phyloP scores from a whole-genome alignment of 1,139 yeast genomes.

The Pneumocystis murina region DNA sequence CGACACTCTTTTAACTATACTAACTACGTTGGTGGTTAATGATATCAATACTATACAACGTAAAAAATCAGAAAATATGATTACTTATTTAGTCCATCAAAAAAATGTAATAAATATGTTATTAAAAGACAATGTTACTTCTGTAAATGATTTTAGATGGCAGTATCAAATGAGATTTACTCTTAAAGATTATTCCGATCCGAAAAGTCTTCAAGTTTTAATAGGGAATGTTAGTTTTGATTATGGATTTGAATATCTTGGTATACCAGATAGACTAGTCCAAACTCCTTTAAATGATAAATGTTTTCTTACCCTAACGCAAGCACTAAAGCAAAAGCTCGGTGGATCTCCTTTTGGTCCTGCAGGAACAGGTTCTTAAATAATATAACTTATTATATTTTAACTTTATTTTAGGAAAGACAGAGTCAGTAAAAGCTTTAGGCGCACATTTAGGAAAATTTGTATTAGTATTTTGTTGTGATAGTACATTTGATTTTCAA shows the following conservation, averaged over 20 bases:
- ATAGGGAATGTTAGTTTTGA: conserved; percentile 40
- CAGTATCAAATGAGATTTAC: conserved; percentile 32
- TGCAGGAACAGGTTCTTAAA: conserved; percentile 75
- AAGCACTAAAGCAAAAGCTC: conserved; percentile 52
- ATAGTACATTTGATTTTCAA: conserved; percentile 70
- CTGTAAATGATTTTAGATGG: conserved; percentile 32
- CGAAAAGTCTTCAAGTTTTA: conserved; percentile 33
- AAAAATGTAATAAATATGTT: conserved; percentile 30
- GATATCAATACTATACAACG: conserved; percentile 27
- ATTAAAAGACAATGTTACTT: conserved; percentile 11
- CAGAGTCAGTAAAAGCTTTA: conserved; percentile 76
- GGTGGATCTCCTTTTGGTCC: conserved; percentile 97
- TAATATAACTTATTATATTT: background rate
- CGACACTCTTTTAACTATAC: conserved; percentile 17
- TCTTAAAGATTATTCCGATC: conserved; percentile 14
- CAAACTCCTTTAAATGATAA: conserved; percentile 58
- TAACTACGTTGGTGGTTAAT: conserved; percentile 24
- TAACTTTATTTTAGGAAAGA: conserved; percentile 31
- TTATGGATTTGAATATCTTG: conserved; percentile 78
- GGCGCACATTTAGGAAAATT: conserved; percentile 67
- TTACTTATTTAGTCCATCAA: conserved; percentile 57
- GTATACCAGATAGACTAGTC: conserved; percentile 59
- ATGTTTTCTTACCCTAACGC: conserved; percentile 55
- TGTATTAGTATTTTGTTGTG: conserved; percentile 83
- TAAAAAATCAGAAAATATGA: conserved; percentile 40